Percentiles rank a stretch among this genome's conserved stretches.
phyloP scores from a whole-genome alignment of 2,329 filamentous ascomycete genomes.

The Talaromyces sp. region DNA sequence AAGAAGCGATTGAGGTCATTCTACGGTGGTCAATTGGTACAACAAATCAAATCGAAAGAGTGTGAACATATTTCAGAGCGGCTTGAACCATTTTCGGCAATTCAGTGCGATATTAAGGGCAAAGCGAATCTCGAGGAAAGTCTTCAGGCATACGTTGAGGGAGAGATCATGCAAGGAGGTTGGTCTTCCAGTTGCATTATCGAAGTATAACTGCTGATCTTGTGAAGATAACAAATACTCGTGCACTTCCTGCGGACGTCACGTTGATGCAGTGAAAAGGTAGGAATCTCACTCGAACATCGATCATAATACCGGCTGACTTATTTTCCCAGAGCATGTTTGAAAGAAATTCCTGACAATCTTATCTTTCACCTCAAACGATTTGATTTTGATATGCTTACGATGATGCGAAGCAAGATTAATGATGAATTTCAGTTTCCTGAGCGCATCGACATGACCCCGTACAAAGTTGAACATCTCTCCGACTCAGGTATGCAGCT shows the following conservation, averaged over 20 bases:
- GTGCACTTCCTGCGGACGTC: conserved; percentile 80
- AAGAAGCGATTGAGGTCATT: conserved; percentile 75
- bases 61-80: conserved; percentile 90
- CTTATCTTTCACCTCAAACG: conserved; percentile 85
- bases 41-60: conserved; percentile 93
- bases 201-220: conserved; percentile 22
- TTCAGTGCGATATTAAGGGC: conserved; percentile 94
- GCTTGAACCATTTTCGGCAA: conserved; percentile 85
- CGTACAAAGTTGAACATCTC: conserved; percentile 83
- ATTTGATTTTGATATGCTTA: conserved; percentile 54
- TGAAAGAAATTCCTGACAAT: conserved; percentile 90
- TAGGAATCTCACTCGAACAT: conserved; percentile 29
- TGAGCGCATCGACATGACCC: conserved; percentile 74
- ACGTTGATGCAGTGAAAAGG: conserved; percentile 91
- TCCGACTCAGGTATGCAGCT: conserved; percentile 56
- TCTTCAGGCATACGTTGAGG: conserved; percentile 89
- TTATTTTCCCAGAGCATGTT: conserved; percentile 64
- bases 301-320: conserved; percentile 18
- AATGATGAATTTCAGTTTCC: conserved; percentile 95
- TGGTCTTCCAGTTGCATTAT: conserved; percentile 26
- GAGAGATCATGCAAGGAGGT: conserved; percentile 92
- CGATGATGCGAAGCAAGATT: conserved; percentile 81
- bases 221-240: conserved; percentile 89
- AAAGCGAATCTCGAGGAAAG: conserved; percentile 81
- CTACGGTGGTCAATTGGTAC: conserved; percentile 86